Percentiles rank a stretch among this genome's conserved stretches.
phyloP scores from a whole-genome alignment of 2,329 filamentous ascomycete species.

The Phaeosphaeria sp. region DNA sequence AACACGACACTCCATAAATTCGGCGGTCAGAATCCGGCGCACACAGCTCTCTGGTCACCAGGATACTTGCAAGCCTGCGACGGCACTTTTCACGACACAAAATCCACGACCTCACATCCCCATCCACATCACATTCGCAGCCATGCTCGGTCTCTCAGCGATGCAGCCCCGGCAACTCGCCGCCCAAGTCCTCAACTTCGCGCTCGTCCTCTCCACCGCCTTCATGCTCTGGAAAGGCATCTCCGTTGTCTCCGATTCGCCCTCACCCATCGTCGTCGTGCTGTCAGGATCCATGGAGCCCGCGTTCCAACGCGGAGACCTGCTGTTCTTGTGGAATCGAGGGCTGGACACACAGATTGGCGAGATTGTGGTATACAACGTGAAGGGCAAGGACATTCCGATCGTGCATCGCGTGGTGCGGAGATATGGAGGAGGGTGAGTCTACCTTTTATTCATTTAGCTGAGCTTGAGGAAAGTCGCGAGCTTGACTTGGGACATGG shows the following conservation, averaged over 20 bases:
- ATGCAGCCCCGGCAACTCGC: conserved; percentile 81
- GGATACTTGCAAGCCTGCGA: background rate
- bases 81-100: background rate
- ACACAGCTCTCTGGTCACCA: background rate
- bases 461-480: background rate
- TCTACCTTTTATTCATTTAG: conserved; percentile 4
- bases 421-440: conserved; percentile 66
- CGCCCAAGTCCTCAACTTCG: conserved; percentile 86
- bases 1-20: background rate
- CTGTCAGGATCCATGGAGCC: conserved; percentile 85
- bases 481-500: background rate
- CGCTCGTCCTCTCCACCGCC: conserved; percentile 84
- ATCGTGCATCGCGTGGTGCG: conserved; percentile 94
- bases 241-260: conserved; percentile 72
- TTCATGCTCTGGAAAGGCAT: conserved; percentile 95
- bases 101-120: background rate
- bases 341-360: conserved; percentile 69
- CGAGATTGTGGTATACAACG: conserved; percentile 81
- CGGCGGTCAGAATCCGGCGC: background rate
- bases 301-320: conserved; percentile 78
- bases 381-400: conserved; percentile 92
- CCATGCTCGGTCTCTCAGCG: conserved; percentile 58
- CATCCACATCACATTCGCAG: conserved; percentile 19
- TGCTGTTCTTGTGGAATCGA: conserved; percentile 79
- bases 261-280: conserved; percentile 78